These are phyloP conservation scores for Hypholoma sublateritium DNA, from an alignment of 768 basidiomycete species.

Conservation along the genomic window DNA sequence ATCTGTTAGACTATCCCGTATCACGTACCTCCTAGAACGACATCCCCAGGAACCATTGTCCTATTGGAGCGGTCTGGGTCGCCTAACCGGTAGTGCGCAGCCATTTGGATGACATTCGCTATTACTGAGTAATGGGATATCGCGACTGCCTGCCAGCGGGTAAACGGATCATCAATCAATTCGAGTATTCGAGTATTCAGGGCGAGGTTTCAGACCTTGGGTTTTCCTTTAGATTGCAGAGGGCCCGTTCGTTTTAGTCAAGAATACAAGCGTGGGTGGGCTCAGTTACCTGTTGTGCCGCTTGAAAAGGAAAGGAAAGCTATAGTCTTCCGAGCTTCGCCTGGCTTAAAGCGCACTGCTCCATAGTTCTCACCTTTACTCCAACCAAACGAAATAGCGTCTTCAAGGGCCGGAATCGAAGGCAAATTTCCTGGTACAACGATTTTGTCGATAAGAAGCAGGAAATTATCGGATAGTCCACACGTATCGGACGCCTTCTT, in stretches of 20 bases:
- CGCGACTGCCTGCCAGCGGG: constrained; percentile 52
- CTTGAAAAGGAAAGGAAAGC: constrained; percentile 76
- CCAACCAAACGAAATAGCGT: constrained; percentile 45
- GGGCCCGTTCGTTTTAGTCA: not conserved
- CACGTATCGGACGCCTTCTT: constrained; percentile 39
- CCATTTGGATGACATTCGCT: constrained; percentile 62
- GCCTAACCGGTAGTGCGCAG: constrained; percentile 44
- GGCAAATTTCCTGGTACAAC: not conserved
- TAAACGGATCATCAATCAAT: not conserved
- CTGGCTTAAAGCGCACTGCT: constrained; percentile 47
- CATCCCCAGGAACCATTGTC: constrained; percentile 53
- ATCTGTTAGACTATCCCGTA: not conserved
- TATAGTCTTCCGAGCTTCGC: constrained; percentile 59
- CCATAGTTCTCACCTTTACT: constrained; percentile 35
- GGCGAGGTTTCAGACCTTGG: constrained; percentile 11
- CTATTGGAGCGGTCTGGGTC: constrained; percentile 39
- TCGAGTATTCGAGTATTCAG: not conserved
- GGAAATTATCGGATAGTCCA: constrained; percentile 41
- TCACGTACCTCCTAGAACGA: constrained; percentile 52
- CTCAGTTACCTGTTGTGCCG: constrained; percentile 64
- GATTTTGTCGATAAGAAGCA: constrained; percentile 35
- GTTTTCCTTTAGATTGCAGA: constrained; percentile 11
- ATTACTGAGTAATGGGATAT: constrained; percentile 69
- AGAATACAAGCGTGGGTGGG: constrained; percentile 7
- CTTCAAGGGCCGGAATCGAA: constrained; percentile 36